Evolutionary conservation across 1,284 basidiomycete genomes (phyloP), one percentile per base, ranked within the genome.

Genomic region (Fomitopsis betulina): DNA sequence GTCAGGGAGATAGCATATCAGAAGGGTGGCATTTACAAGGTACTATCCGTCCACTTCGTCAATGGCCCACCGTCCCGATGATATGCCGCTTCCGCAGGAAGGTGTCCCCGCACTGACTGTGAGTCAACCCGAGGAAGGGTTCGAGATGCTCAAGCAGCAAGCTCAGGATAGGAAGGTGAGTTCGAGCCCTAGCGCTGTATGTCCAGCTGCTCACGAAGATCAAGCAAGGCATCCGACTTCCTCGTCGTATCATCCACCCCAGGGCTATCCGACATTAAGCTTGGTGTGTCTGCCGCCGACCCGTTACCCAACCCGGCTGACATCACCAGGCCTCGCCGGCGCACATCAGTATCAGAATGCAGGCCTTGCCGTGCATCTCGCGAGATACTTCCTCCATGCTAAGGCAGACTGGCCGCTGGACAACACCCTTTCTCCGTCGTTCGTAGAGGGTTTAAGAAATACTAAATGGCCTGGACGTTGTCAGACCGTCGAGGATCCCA

Each of bases 11-110:
- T 99, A 63, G 94, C 96, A 1, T 86, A 83, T 79, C 97, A 99
- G 70, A 99, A 99, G 72, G 94, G 90, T 27, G 97, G 97, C 1
- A 99, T 99, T 57, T 99, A 91, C 76, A 99, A 99, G 80, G 88
- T 85, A 60, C 30, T 37, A 15, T 37, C 35, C 3, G 70, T 51
- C 1, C 25, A 10, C 4, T 50, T 9, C 8, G 17, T 27, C 15
- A 6, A 17, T 32, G 30, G n/a, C 5, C 12, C 19, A 32, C 15
- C 8, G 39, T 52, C 38, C 27, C 9, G 35, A 32, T 25, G 12
- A 25, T 2, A 45, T 12, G 32, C 38, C 15, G 37, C 13, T 52
- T 51, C 27, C 30, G 45, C 61, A 93, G 90, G 75, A 85, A 70
- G 89, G 84, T 25, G 92, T 92, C 0, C 92, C 93, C 1, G 97